Evolutionary conservation across 169 alveolate genomes (phyloP), one percentile per base, ranked within the genome.

Genomic region (Theileria equi): DNA sequence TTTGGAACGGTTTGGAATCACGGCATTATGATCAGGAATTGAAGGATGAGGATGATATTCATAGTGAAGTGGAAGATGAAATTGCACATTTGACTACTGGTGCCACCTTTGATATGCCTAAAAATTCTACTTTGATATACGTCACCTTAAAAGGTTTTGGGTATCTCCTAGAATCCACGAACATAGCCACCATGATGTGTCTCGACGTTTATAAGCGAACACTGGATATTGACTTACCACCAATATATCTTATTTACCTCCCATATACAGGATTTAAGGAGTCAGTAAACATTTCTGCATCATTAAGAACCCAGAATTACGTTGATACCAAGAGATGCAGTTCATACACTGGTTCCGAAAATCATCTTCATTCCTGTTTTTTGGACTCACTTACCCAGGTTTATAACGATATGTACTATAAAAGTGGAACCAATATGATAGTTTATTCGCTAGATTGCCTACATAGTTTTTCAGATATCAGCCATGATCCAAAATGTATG

Each of bases 81-180:
- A 19, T 61, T 40, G 41, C 52, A 32, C 58, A 38, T 6, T 61
- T 19, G 16, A 10, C 52, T 17, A 21, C 52, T n/a, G 26, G 13
- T 1, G 19, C 11, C 21, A 45, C 48, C 25, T 53, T 7, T 31
- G 63, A 53, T 34, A 43, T 62, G 5, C 13, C 45, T 25, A 41
- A 31, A 13, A 32, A 50, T 11, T 62, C 62, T 19, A 57, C 29
- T 29, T 23, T 74, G 17, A 40, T 31, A 0, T 74, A 74, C 43
- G 84, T 64, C 17, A 74, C 84, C 7, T 59, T 74, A n/a, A 64
- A 44, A 16, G 80, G 81, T 19, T 67, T 40, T 17, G 86, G 81
- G 25, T 67, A 57, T 49, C 81, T 77, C 35, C 50, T 77, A 44
- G 69, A 77, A 21, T 77, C 86, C 5, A 77, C 77, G 4, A 66